These are phyloP conservation scores for Holtermannia corniformis DNA, from an alignment of 768 basidiomycete genomes.

Conservation along the genomic window DNA sequence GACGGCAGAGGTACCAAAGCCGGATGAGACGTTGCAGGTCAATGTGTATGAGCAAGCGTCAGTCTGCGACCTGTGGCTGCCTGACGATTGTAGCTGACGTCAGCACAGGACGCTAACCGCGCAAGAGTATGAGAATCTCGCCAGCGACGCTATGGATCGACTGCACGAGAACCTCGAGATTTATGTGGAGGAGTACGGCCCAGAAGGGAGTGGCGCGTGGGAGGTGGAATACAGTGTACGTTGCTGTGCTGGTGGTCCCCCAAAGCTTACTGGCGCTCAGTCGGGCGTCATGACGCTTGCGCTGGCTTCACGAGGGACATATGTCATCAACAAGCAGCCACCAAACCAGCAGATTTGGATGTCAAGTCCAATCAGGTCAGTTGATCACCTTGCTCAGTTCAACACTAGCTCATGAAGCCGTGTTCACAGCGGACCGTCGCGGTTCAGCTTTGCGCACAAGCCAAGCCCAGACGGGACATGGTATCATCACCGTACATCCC, in stretches of 20 bases:
- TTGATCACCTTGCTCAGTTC: neutral
- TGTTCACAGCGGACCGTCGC: constrained; percentile 22
- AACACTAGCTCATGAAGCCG: neutral
- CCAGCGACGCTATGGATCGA: constrained; percentile 34
- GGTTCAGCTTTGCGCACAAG: constrained; percentile 24
- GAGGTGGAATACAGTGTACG: constrained; percentile 40
- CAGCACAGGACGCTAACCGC: constrained; percentile 16
- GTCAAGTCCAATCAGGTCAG: constrained; percentile 27
- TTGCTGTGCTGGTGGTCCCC: neutral
- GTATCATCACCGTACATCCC: constrained; percentile 25
- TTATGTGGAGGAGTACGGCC: constrained; percentile 27
- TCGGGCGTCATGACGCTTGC: constrained; percentile 37
- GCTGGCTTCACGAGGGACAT: constrained; percentile 38
- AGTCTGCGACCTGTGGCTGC: too few species aligned
- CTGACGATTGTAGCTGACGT: too few species aligned
- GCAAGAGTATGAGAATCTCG: constrained; percentile 28
- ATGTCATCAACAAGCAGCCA: constrained; percentile 42
- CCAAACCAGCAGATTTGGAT: constrained; percentile 42
- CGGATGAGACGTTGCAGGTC: too few species aligned
- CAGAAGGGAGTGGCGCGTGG: constrained; percentile 24
- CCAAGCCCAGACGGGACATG: constrained; percentile 13
- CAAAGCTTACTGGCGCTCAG: constrained; percentile 9
- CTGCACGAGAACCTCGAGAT: constrained; percentile 34
- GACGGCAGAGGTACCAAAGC: too few species aligned
- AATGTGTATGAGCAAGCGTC: too few species aligned